Conservation (phyloP, 805 yeast species). For the Kodamaea hsintzibuensis region DNA sequence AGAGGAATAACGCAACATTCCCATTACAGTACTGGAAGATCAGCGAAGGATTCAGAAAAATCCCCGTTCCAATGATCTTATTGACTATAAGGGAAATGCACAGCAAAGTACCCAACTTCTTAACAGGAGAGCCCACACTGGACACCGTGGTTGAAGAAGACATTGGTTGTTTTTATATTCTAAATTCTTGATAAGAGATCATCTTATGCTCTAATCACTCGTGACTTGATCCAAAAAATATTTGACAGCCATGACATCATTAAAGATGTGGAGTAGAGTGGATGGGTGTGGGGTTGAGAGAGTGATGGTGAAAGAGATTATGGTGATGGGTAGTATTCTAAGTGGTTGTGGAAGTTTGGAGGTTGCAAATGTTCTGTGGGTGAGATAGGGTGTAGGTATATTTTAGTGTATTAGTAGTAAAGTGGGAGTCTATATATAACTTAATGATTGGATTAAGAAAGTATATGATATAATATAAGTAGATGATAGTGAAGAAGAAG, state of each 20-base stretch:
- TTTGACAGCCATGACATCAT: neutral
- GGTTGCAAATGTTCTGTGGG: too few species aligned
- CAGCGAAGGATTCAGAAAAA: constrained; percentile 42
- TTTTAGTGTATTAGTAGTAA: too few species aligned
- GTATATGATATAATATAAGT: too few species aligned
- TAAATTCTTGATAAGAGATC: neutral
- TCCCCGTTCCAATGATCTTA: constrained; percentile 47
- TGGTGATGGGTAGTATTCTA: too few species aligned
- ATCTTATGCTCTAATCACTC: neutral
- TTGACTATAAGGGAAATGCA: constrained; percentile 44
- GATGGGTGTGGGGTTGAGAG: neutral
- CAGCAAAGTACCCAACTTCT: constrained; percentile 26
- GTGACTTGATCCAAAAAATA: neutral
- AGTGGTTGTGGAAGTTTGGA: too few species aligned
- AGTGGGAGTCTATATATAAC: too few species aligned
- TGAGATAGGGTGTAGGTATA: too few species aligned
- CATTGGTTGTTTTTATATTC: neutral
- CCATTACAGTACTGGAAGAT: constrained; percentile 41
- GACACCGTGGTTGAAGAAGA: neutral
- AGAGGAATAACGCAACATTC: constrained; percentile 35
- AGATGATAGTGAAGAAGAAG: too few species aligned
- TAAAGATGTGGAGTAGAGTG: neutral
- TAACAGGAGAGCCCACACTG: neutral
- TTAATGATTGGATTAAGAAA: too few species aligned
- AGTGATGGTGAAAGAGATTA: neutral